Evolutionary conservation across 352 stramenopile genomes (phyloP), one percentile per base, ranked within the genome.

Genomic region (Phytophthora gonapodyides): DNA sequence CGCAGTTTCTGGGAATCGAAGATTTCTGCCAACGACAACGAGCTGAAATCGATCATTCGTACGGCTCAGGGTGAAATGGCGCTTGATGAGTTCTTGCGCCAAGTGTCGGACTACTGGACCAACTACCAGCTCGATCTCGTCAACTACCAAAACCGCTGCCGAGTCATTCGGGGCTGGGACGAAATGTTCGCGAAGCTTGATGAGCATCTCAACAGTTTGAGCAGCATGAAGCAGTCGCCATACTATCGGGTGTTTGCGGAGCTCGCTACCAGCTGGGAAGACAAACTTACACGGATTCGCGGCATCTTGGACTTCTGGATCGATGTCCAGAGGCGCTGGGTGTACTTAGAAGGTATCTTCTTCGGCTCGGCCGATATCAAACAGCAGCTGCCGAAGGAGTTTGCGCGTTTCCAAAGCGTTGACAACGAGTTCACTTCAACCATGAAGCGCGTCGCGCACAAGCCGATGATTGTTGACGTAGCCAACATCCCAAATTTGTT

Each of bases 331-430:
- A 88, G 98, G 12, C 94, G 97, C 17, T 99, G 97, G 97, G 93
- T 99, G 15, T 99, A 99, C 72, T 80, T 99, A 7, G 98, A 99
- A 81, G 97, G 97, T 21, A 99, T 99, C 70, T 99, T 99, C 65
- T 98, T 98, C 50, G 96, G 95, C 5, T 98, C 88, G 0, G 97
- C 95, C 8, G 98, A 99, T 69, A 99, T 99, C 72, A 99, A 99
- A 62, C 93, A 98, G 40, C 98, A 99, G 71, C 80, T 99, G 44
- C 97, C 97, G n/a, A 92, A 93, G 41, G 97, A 99, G 59, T 99
- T 98, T 74, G 91, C 92, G 13, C 92, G 97, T 35, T 99, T 99
- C 75, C 98, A 99, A 65, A 94, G 84, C 40, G 97, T 99, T 49
- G 98, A 99, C 75, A 97, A 91, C 36, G 98, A 99, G 60, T 99